These are phyloP conservation scores for Lolium multiflorum DNA, from an alignment of 176 grass and related monocot species.

Conservation along the genomic window DNA sequence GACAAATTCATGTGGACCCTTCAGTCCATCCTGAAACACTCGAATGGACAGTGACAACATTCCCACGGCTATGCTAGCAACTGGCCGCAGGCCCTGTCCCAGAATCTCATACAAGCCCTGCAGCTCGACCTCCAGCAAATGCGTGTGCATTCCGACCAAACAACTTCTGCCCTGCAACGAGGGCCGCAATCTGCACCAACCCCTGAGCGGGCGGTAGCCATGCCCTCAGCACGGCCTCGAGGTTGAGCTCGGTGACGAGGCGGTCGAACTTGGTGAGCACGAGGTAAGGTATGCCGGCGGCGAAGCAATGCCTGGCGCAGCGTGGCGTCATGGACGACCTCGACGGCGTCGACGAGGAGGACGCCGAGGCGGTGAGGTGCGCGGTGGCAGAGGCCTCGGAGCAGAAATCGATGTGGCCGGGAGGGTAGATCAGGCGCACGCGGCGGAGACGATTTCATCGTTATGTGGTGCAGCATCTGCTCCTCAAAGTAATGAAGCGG, in stretches of 20 bases:
- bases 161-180: constrained; percentile 67
- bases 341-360: not conserved
- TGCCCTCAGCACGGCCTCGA: not conserved
- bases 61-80: constrained; percentile 60
- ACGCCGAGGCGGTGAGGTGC: not conserved
- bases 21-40: constrained; percentile 45
- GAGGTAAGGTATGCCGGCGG: no score
- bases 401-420: not conserved
- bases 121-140: constrained; percentile 66
- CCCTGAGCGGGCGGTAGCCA: not conserved
- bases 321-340: not conserved
- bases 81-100: constrained; percentile 62
- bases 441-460: no score
- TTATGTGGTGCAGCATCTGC: not conserved
- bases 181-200: not conserved
- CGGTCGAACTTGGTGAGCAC: no score
- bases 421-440: no score
- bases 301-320: not conserved
- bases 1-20: constrained; percentile 37
- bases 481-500: not conserved
- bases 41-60: constrained; percentile 65
- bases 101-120: constrained; percentile 49
- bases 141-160: constrained; percentile 56
- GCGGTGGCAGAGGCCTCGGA: not conserved
- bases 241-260: not conserved